Base-by-base conservation (phyloP, 1,284 basidiomycete species). In the Pyrrhoderma lamaoense region DNA sequence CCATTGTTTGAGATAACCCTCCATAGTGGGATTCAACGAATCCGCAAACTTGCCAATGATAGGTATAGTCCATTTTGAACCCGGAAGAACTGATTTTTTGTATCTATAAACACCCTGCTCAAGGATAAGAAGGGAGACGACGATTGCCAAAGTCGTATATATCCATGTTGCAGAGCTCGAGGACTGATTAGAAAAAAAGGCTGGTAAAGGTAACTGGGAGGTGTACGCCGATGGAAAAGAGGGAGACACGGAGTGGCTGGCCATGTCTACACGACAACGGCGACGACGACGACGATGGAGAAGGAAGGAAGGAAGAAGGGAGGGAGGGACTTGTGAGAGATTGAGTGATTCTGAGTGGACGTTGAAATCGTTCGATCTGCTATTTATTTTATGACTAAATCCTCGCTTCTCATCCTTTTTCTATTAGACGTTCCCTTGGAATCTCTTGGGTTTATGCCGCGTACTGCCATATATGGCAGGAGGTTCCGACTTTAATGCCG, bases 21-120 rank as follows among this genome's bases (percentile, higher is more conserved):
- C 88, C 74, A 96, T 77, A 3, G 88, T 84, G 3, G 93, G 93
- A 61, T 85, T 80, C 71, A 93, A 71, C 14, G 89, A 93, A 65
- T 95, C 89, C 9, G 85, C 80, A 61, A 95, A 95, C 67, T 92
- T 92, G 56, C 93, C 93, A 54, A 97, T 95, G 62, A 97, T 61
- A 22, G 93, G 93, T 56, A 97, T 95, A 16, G 92, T 95, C 91
- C 91, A 97, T 64, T 69, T 76, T 54, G 77, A 79, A 13, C 93
- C 93, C 0, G 93, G 93, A 5, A 97, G 76, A 61, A 88, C 80
- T 18, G 76, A 77, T 65, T 96, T 95, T 72, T 94, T 94, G 64
- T 77, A 77, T 38, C 92, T 75, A 67, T 93, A 97, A 18, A 93
- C 79, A 23, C 78, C 73, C 70, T 97, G 92, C 63, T 93, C 89